These are phyloP conservation scores for Rasamsonia emersonii DNA, from an alignment of 2,329 filamentous ascomycete genomes.

Conservation along the genomic window DNA sequence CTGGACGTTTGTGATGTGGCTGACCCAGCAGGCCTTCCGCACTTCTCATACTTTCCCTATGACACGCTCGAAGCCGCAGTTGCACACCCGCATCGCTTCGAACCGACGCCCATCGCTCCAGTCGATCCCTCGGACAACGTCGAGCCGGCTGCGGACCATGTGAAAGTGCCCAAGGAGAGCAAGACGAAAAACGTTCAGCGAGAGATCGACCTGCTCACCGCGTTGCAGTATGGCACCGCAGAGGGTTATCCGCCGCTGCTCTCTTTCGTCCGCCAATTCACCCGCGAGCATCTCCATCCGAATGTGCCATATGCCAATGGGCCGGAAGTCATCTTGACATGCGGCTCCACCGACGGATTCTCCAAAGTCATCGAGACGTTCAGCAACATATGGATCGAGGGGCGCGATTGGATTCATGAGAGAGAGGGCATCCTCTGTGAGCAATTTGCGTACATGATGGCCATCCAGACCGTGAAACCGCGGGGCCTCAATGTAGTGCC, in stretches of 20 bases:
- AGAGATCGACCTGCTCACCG: conserved; percentile 72
- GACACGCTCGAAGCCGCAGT: conserved; percentile 80
- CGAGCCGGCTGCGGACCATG: conserved; percentile 38
- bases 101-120: conserved; percentile 58
- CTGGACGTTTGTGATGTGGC: conserved; percentile 8
- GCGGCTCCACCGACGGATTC: conserved; percentile 79
- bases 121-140: conserved; percentile 37
- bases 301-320: conserved; percentile 69
- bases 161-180: conserved; percentile 65
- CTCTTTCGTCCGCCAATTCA: conserved; percentile 71
- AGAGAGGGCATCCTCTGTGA: conserved; percentile 74
- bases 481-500: conserved; percentile 64
- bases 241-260: conserved; percentile 72
- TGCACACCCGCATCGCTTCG: conserved; percentile 65
- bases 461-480: conserved; percentile 58
- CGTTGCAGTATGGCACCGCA: conserved; percentile 79
- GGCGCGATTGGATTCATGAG: conserved; percentile 56
- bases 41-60: conserved; percentile 76
- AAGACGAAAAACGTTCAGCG: conserved; percentile 49
- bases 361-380: conserved; percentile 68
- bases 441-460: conserved; percentile 71
- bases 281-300: conserved; percentile 67
- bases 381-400: conserved; percentile 64
- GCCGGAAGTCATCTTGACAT: conserved; percentile 69
- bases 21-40: conserved; percentile 59